Conservation (phyloP, 495 filamentous ascomycete genomes). For the Niebla homalea region DNA sequence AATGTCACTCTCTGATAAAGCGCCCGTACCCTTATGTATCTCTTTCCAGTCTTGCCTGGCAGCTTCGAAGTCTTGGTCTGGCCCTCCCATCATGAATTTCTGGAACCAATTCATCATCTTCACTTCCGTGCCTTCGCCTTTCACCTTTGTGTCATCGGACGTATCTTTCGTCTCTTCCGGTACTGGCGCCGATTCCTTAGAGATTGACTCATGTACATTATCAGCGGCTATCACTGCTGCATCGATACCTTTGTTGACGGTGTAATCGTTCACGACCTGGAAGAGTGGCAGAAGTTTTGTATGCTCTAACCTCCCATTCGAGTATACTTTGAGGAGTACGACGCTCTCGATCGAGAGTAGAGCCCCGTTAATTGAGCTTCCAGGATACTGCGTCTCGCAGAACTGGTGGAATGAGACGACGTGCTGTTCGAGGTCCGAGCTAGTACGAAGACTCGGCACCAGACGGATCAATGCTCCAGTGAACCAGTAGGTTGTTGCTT, state of each 20-base stretch:
- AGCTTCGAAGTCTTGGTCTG: too few relatives aligned
- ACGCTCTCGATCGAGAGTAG: conserved; percentile 7
- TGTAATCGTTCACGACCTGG: neutral
- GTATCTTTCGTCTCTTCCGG: neutral
- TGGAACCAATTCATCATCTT: neutral
- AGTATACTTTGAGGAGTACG: neutral
- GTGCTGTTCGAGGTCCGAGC: neutral
- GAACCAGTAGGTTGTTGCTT: conserved; percentile 9
- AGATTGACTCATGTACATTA: neutral
- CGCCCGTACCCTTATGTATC: too few relatives aligned
- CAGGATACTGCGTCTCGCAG: neutral
- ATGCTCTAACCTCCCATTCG: conserved; percentile 3
- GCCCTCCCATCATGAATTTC: neutral
- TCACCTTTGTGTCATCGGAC: neutral
- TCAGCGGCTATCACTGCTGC: neutral
- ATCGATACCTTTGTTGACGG: neutral
- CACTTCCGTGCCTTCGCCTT: neutral
- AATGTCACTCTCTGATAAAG: too few relatives aligned
- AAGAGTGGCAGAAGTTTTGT: conserved; percentile 2
- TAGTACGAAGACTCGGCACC: neutral
- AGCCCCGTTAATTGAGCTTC: conserved; percentile 1
- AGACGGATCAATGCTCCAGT: conserved; percentile 10
- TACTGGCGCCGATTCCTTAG: neutral
- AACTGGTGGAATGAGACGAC: neutral
- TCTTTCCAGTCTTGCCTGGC: too few relatives aligned